Percentiles rank a stretch among this genome's conserved stretches.
phyloP scores from a whole-genome alignment of 2,329 filamentous ascomycete species.

The Trichoderma breve region DNA sequence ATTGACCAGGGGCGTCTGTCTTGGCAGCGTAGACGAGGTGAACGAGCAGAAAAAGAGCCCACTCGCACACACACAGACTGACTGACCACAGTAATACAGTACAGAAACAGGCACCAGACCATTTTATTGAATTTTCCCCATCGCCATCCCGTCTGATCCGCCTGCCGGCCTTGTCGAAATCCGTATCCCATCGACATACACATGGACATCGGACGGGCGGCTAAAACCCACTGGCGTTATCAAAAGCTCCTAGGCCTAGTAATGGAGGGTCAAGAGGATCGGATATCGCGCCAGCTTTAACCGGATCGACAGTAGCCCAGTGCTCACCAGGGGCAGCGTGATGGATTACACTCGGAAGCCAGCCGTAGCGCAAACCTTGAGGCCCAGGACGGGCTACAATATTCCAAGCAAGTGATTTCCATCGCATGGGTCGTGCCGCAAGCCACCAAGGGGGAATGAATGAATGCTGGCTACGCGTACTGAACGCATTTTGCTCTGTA shows the following conservation, averaged over 20 bases:
- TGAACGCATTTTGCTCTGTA: not conserved
- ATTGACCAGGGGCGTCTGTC: not conserved
- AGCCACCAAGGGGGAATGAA: not conserved
- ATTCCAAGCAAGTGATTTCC: not conserved
- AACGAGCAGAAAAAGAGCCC: not conserved
- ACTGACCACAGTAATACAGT: not conserved
- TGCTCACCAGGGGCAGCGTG: not conserved
- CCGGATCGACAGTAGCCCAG: slow-evolving; percentile 2
- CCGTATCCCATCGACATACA: not conserved
- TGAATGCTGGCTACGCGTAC: not conserved
- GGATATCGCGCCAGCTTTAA: slow-evolving; percentile 3
- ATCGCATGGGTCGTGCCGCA: not conserved
- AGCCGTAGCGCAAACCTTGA: slow-evolving; percentile 8
- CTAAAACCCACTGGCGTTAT: not conserved
- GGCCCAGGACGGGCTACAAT: not conserved
- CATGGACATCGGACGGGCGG: not conserved
- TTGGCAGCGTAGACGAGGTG: slow-evolving; percentile 14
- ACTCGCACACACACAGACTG: not conserved
- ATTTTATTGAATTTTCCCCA: not conserved
- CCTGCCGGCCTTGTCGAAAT: not conserved
- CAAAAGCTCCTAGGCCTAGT: not conserved
- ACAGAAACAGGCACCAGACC: not conserved
- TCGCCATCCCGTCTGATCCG: not conserved
- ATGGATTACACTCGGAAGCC: slow-evolving; percentile 8
- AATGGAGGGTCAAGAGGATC: not conserved